Conservation (phyloP, 2,329 filamentous ascomycete genomes). For the Parafenestella ontariensis region DNA sequence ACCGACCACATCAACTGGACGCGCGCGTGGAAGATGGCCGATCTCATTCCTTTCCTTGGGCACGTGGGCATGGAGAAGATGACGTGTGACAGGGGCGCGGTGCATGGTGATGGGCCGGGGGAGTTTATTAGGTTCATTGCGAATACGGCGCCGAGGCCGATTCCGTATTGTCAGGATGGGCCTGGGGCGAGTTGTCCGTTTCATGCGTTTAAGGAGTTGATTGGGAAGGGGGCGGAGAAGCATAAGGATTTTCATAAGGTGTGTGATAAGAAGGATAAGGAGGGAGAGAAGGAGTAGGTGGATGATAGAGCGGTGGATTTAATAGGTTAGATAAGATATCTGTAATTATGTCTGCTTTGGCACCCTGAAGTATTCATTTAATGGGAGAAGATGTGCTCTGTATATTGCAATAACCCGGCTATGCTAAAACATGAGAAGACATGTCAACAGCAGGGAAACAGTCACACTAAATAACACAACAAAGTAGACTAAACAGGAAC, state of each 20-base stretch:
- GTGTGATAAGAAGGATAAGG: conserved; percentile 30
- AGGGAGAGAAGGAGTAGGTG: background rate
- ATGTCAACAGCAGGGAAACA: too few relatives aligned
- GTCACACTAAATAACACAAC: too few relatives aligned
- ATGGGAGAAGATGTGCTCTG: too few relatives aligned
- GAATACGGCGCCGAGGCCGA: conserved; percentile 57
- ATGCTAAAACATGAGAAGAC: too few relatives aligned
- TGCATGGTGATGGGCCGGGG: conserved; percentile 52
- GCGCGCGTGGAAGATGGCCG: conserved; percentile 68
- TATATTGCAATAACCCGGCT: too few relatives aligned
- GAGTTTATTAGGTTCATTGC: conserved; percentile 62
- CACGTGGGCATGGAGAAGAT: conserved; percentile 71
- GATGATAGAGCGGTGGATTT: background rate
- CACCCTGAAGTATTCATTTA: too few relatives aligned
- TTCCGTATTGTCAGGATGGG: conserved; percentile 57
- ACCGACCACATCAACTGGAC: conserved; percentile 64
- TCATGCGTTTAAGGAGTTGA: conserved; percentile 51
- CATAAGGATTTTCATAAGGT: conserved; percentile 39
- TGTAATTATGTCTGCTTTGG: too few relatives aligned
- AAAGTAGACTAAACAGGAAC: too few relatives aligned
- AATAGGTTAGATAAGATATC: background rate
- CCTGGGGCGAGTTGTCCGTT: conserved; percentile 59
- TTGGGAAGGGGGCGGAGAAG: conserved; percentile 49
- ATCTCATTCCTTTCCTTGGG: conserved; percentile 68
- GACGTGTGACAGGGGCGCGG: conserved; percentile 61